Evolutionary conservation across 2,329 filamentous ascomycete species (phyloP).

Genomic region (Fusarium mundagurra): DNA sequence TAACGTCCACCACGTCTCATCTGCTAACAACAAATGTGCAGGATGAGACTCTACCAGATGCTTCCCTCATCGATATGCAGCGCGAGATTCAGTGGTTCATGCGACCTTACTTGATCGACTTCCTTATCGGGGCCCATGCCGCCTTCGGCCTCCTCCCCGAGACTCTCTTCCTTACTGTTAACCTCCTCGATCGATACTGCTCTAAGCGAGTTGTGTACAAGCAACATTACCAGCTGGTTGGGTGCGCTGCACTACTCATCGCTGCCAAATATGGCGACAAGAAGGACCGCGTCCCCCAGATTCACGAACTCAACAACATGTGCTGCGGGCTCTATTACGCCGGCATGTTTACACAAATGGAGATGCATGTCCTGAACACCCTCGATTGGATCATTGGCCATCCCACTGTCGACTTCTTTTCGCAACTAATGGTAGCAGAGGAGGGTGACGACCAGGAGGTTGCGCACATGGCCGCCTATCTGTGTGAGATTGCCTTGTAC

Average conservation of each 20-base stretch:
- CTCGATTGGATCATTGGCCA: constrained; percentile 96
- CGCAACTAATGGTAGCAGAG: constrained; percentile 86
- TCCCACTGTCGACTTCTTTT: constrained; percentile 93
- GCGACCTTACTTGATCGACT: constrained; percentile 97
- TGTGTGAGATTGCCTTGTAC: constrained; percentile 94
- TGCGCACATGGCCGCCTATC: constrained; percentile 93
- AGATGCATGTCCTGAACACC: constrained; percentile 98
- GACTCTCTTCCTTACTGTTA: constrained; percentile 95
- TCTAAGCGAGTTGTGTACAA: constrained; percentile 98
- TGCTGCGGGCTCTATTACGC: constrained; percentile 98
- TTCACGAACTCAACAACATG: constrained; percentile 98
- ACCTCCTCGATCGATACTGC: constrained; percentile 97
- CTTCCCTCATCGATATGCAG: constrained; percentile 98
- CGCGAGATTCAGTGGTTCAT: constrained; percentile 99
- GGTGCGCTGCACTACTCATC: constrained; percentile 94
- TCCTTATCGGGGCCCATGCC: constrained; percentile 95
- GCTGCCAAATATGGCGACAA: constrained; percentile 98
- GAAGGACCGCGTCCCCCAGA: constrained; percentile 98
- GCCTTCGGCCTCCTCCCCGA: constrained; percentile 94
- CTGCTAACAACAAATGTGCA: constrained; percentile 49
- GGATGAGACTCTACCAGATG: constrained; percentile 91
- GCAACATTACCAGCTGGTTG: constrained; percentile 97
- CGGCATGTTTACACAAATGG: constrained; percentile 99
- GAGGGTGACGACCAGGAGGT: constrained; percentile 83
- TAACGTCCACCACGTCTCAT: neutral